A percentile compares a stretch with the other conserved stretches of the same genome.
phyloP scores from a whole-genome alignment of 2,329 filamentous ascomycete species.

The Truncatella angustata region DNA sequence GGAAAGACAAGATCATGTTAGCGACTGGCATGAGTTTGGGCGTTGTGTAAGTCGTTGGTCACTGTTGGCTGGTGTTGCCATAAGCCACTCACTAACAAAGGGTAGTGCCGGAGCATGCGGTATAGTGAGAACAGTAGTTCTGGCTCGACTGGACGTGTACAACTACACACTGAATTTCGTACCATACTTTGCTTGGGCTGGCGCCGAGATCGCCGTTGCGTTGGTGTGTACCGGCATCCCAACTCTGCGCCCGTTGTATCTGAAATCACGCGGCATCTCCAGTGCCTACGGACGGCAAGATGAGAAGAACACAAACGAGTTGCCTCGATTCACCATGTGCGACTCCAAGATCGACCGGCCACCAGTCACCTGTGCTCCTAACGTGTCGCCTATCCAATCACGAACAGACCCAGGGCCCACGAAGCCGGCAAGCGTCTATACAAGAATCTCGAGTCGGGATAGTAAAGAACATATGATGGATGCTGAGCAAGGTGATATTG shows the following conservation, averaged over 20 bases:
- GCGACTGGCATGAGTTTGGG: constrained; percentile 26
- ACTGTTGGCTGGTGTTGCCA: too few relatives aligned
- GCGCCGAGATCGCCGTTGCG: constrained; percentile 26
- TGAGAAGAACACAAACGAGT: constrained; percentile 15
- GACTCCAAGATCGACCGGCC: constrained; percentile 13
- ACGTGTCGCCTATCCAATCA: constrained; percentile 15
- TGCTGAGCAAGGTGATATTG: constrained; percentile 9
- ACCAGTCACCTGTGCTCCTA: too few relatives aligned
- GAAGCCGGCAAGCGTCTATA: constrained; percentile 22
- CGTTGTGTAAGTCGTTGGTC: constrained; percentile 23
- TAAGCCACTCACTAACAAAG: constrained; percentile 9
- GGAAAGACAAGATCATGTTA: constrained; percentile 26
- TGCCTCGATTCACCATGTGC: constrained; percentile 28
- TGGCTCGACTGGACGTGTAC: constrained; percentile 22
- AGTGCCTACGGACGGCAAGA: constrained; percentile 15
- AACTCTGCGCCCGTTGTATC: constrained; percentile 24
- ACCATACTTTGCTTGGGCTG: constrained; percentile 28
- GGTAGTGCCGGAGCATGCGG: constrained; percentile 33
- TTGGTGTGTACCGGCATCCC: constrained; percentile 27
- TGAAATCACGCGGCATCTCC: constrained; percentile 21
- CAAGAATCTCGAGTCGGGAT: constrained; percentile 18
- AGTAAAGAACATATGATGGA: constrained; percentile 24
- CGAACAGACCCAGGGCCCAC: constrained; percentile 12
- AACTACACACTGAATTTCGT: constrained; percentile 29
- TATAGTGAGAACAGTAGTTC: constrained; percentile 26